These are phyloP conservation scores for Fraxinus cuspidata DNA, from an alignment of 257 asterid species.

Conservation along the genomic window DNA sequence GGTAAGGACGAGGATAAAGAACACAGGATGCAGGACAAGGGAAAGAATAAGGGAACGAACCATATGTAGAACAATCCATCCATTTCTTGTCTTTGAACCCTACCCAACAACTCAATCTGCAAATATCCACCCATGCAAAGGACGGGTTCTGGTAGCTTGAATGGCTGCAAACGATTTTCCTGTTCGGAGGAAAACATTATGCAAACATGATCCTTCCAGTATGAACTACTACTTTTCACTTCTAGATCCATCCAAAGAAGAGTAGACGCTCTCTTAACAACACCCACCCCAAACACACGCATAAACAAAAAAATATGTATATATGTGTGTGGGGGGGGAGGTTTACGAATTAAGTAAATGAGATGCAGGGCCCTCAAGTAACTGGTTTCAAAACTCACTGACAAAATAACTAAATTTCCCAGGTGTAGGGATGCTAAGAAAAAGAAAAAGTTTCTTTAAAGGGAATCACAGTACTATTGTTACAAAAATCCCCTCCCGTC, in stretches of 20 bases:
- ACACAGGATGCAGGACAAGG: neutral
- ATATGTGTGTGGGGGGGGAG: neutral
- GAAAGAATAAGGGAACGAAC: constrained; percentile 37
- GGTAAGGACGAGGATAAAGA: neutral
- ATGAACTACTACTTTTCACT: neutral
- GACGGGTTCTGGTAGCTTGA: constrained; percentile 76
- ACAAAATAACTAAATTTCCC: neutral
- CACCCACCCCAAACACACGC: neutral
- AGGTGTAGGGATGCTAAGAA: neutral
- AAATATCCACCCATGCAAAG: constrained; percentile 76
- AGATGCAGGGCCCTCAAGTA: neutral
- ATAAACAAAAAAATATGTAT: neutral
- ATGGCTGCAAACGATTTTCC: constrained; percentile 75
- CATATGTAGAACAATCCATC: constrained; percentile 73
- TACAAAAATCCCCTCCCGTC: neutral
- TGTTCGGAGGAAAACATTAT: constrained; percentile 32
- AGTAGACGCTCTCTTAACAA: neutral
- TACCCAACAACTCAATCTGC: constrained; percentile 70
- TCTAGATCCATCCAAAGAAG: neutral
- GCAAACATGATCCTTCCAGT: neutral
- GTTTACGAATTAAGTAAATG: neutral
- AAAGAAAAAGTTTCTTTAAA: neutral
- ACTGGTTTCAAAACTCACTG: neutral
- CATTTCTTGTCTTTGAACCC: constrained; percentile 65
- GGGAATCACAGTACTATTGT: neutral